Conservation (phyloP, 1,284 basidiomycete species). For the Ganoderma leucocontextum region DNA sequence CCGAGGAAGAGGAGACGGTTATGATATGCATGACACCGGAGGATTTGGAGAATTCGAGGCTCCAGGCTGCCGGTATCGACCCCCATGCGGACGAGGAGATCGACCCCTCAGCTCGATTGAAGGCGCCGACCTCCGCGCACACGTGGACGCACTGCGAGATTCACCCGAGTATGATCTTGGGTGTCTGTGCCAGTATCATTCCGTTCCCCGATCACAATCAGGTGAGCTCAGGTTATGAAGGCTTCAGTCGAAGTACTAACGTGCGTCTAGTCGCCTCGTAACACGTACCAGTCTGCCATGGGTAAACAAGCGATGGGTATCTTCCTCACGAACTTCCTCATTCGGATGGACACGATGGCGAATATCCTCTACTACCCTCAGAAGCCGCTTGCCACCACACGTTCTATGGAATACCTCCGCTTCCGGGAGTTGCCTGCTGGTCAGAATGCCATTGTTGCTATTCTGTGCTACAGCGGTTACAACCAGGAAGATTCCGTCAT, state of each 20-base stretch:
- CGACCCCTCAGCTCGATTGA: constrained; percentile 90
- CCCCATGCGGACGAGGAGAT: constrained; percentile 69
- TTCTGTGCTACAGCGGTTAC: constrained; percentile 98
- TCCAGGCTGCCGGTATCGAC: constrained; percentile 70
- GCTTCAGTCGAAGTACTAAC: constrained; percentile 21
- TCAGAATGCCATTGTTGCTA: constrained; percentile 98
- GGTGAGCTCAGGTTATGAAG: constrained; percentile 53
- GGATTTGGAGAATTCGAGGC: constrained; percentile 87
- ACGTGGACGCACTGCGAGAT: constrained; percentile 99
- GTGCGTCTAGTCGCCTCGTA: constrained; percentile 87
- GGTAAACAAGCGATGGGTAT: constrained; percentile 99
- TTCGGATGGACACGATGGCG: constrained; percentile 99
- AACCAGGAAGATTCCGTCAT: constrained; percentile 99
- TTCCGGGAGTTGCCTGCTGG: constrained; percentile 98
- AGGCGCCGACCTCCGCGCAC: constrained; percentile 82
- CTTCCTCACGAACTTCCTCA: constrained; percentile 96
- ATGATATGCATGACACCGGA: constrained; percentile 99
- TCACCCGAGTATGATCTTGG: constrained; percentile 98
- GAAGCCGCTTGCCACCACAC: constrained; percentile 97
- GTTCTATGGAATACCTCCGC: constrained; percentile 98
- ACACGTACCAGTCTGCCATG: constrained; percentile 99
- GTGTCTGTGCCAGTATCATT: constrained; percentile 98
- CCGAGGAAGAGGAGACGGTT: constrained; percentile 99
- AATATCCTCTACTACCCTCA: constrained; percentile 99
- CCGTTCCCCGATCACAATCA: constrained; percentile 99